Evolutionary conservation across 768 basidiomycete species (phyloP).

Genomic region (Hericium alpestre): DNA sequence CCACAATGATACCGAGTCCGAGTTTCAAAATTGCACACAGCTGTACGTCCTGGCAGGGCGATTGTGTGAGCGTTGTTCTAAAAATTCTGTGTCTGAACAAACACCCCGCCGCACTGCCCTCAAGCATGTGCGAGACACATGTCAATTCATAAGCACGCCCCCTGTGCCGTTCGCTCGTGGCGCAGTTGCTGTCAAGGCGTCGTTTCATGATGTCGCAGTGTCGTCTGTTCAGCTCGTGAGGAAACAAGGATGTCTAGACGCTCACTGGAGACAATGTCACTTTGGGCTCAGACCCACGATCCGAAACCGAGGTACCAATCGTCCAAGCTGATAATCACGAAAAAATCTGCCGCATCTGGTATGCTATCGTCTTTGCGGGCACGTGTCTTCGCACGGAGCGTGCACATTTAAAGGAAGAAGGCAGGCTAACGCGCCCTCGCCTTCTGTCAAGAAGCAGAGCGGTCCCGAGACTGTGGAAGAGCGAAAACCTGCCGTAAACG

Average conservation of each 20-base stretch:
- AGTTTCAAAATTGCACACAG: background rate
- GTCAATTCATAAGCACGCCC: background rate
- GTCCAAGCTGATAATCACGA: background rate
- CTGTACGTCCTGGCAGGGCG: background rate
- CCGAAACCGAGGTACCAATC: background rate
- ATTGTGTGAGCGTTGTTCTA: conserved; percentile 3
- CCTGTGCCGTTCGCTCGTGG: background rate
- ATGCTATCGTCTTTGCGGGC: background rate
- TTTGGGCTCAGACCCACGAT: background rate
- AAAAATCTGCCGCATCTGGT: background rate
- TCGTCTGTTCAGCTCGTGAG: background rate
- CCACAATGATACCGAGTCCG: background rate
- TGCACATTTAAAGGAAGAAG: background rate
- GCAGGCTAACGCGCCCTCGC: no score
- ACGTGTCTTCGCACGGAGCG: background rate
- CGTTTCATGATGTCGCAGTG: background rate
- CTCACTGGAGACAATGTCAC: background rate
- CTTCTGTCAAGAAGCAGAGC: background rate
- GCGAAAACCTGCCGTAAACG: background rate
- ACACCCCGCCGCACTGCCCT: background rate
- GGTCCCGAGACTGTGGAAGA: background rate
- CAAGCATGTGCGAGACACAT: background rate
- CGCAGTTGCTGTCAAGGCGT: background rate
- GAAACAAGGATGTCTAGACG: background rate
- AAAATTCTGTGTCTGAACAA: background rate